A percentile compares a stretch with the other conserved stretches of the same genome.
Conservation (phyloP, 225 moss, liverwort and hornwort genomes). For the Marchantia polymorpha region DNA sequence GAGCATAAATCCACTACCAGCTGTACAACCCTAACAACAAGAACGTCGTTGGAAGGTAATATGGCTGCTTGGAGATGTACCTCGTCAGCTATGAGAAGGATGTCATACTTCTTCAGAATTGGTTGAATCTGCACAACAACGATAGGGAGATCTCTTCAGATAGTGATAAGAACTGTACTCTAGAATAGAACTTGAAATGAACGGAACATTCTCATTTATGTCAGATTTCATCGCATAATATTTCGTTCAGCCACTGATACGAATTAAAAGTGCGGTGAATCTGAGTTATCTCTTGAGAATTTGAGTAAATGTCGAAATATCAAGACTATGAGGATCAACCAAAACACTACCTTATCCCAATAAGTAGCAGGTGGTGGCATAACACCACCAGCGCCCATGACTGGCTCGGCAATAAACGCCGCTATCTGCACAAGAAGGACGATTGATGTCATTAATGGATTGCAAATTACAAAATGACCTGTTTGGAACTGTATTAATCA, state of each 20-base stretch:
- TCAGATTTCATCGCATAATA: no score
- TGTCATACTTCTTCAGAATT: conserved; percentile 96
- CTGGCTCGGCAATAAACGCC: conserved; percentile 92
- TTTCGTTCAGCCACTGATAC: no score
- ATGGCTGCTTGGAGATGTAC: conserved; percentile 30
- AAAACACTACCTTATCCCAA: conserved; percentile 66
- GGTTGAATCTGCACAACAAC: conserved; percentile 62
- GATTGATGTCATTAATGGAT: no score
- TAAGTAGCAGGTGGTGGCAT: conserved; percentile 95
- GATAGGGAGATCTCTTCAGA: background rate
- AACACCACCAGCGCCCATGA: conserved; percentile 97
- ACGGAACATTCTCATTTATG: no score
- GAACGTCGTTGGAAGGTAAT: background rate
- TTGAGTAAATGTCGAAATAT: no score
- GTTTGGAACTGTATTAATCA: no score
- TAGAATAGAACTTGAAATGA: no score
- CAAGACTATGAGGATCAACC: no score
- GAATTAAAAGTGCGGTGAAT: no score
- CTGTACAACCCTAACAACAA: background rate
- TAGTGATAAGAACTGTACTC: no score
- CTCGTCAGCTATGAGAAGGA: conserved; percentile 97
- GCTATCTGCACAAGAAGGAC: conserved; percentile 58
- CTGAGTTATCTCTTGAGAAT: no score
- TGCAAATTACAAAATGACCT: no score
- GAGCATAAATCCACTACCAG: background rate